Conservation (phyloP, 2,329 filamentous ascomycete genomes). For the Venturia oleaginea region DNA sequence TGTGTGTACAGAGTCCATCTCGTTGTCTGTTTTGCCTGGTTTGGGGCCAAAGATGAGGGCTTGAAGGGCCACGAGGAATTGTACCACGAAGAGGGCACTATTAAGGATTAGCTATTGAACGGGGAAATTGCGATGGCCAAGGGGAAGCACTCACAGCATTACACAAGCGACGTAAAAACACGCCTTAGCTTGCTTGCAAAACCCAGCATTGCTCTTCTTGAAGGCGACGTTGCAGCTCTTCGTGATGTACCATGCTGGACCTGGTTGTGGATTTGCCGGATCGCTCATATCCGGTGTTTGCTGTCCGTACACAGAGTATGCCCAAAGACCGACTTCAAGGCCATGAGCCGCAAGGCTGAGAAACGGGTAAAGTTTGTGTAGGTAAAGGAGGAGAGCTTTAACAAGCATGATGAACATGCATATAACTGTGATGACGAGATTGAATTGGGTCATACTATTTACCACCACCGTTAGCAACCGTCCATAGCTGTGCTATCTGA, state of each 20-base stretch:
- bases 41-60: slow-evolving; percentile 43
- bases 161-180: slow-evolving; percentile 55
- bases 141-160: slow-evolving; percentile 52
- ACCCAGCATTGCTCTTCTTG: slow-evolving; percentile 43
- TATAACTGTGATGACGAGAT: slow-evolving; percentile 66
- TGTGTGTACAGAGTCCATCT: slow-evolving; percentile 34
- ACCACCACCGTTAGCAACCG: slow-evolving; percentile 6
- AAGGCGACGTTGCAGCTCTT: slow-evolving; percentile 57
- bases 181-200: slow-evolving; percentile 60
- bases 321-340: slow-evolving; percentile 52
- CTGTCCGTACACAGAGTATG: slow-evolving; percentile 59
- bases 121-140: not conserved
- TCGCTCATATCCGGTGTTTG: slow-evolving; percentile 66
- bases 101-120: not conserved
- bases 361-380: slow-evolving; percentile 62
- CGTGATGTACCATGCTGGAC: slow-evolving; percentile 65
- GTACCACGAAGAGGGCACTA: slow-evolving; percentile 7
- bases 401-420: slow-evolving; percentile 66
- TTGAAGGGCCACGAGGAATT: slow-evolving; percentile 53
- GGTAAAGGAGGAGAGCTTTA: slow-evolving; percentile 60
- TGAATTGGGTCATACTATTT: slow-evolving; percentile 62
- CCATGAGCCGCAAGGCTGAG: slow-evolving; percentile 51
- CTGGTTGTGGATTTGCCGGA: slow-evolving; percentile 48
- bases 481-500: not conserved
- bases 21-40: slow-evolving; percentile 22